These are phyloP conservation scores for Prosopis cineraria DNA, from an alignment of 306 rosid species.

Conservation along the genomic window DNA sequence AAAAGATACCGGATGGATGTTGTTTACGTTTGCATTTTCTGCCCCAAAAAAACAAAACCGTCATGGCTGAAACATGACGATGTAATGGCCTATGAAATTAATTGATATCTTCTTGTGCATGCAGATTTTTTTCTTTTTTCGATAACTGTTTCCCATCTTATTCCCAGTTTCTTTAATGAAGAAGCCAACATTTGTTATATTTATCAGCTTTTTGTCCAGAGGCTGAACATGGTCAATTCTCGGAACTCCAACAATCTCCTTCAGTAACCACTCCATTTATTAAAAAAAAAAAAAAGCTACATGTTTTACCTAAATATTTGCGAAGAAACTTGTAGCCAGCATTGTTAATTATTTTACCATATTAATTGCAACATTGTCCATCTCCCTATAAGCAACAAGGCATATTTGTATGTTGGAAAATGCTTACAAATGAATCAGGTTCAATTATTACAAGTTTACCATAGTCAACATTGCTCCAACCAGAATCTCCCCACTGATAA, in stretches of 20 bases:
- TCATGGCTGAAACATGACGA: conserved; percentile 16
- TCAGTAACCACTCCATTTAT: background rate
- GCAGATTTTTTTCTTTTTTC: background rate
- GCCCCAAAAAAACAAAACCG: background rate
- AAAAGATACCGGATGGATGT: background rate
- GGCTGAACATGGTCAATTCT: background rate
- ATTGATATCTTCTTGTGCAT: background rate
- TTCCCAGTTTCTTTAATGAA: background rate
- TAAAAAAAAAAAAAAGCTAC: background rate
- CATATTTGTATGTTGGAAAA: background rate
- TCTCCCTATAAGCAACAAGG: background rate
- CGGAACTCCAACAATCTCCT: background rate
- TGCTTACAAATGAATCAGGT: conserved; percentile 8
- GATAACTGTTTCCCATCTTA: background rate
- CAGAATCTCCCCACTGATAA: background rate
- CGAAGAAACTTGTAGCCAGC: background rate
- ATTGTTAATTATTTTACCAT: background rate
- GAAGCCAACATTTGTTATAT: background rate
- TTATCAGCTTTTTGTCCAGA: background rate
- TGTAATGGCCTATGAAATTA: conserved; percentile 16
- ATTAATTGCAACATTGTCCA: background rate
- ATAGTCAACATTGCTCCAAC: background rate
- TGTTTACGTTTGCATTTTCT: background rate
- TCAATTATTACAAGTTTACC: background rate
- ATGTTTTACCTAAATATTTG: background rate